Evolutionary conservation across 352 stramenopile genomes (phyloP), one percentile per base, ranked within the genome.

Genomic region (Globisporangium alternatum): DNA sequence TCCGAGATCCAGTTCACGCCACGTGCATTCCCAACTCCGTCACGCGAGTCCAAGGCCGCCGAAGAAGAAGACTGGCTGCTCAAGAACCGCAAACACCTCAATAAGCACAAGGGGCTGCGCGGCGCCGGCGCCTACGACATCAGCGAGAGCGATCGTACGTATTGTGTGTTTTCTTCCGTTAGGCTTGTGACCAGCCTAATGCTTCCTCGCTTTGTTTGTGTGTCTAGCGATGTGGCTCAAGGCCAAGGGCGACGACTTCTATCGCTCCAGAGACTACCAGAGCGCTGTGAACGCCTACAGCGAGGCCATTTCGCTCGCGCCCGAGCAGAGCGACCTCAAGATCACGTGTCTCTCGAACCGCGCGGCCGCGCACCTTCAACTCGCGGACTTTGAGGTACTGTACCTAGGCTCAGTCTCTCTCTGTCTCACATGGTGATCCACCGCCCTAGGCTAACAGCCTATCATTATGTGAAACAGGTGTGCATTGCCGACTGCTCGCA

Each of bases 191-290:
- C 19, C 22, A 21, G 28, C 3, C 4, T 54, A 13, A 8, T 28
- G 35, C 33, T 17, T n/a, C 30, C 44, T 57, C 5, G 51, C 25
- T 5, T 19, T 30, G 12, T 37, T 55, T 10, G 21, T 12, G 25
- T 30, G 17, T 39, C 12, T 19, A 95, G 86, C 83, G 8, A 84
- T 89, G 64, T 95, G 86, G 86, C 64, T 95, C n/a, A 95, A 95
- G 52, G 86, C 86, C 0, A 93, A 92, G 65, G 86, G 74, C n/a
- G 86, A 93, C 67, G 86, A 93, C 45, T 95, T 93, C 62, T 93
- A 88, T 43, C 80, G 79, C 35, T 76, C 77, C 2, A 82, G 69
- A 10, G 86, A 95, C 62, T 91, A 79, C 52, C 70, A 69, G 0
- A 89, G 86, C 64, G 86, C 86, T 8, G 70, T 74, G 8, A 93